Conservation (phyloP, 306 rosid species). For the Acacia acuminata region DNA sequence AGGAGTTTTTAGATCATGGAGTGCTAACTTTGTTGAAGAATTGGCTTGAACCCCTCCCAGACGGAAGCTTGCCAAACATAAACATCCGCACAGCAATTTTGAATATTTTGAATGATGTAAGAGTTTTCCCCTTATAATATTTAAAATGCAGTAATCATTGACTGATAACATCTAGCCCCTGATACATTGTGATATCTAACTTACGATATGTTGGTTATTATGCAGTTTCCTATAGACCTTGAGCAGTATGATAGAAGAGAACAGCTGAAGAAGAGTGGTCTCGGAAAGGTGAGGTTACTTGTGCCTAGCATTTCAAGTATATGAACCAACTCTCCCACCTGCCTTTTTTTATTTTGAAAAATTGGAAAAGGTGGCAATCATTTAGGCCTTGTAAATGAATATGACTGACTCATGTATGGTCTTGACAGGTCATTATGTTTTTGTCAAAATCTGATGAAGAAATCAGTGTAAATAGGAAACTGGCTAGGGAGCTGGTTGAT, state of each 20-base stretch:
- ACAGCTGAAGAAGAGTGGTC: slow-evolving; percentile 80
- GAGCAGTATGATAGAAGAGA: slow-evolving; percentile 75
- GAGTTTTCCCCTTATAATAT: slow-evolving; percentile 15
- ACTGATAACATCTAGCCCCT: slow-evolving; percentile 12
- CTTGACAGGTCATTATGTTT: slow-evolving; percentile 67
- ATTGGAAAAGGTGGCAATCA: not conserved
- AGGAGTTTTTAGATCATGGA: slow-evolving; percentile 76
- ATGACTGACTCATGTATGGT: not conserved
- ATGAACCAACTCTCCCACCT: not conserved
- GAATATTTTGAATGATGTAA: slow-evolving; percentile 66
- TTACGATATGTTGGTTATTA: slow-evolving; percentile 23
- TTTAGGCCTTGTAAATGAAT: not conserved
- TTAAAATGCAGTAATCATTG: slow-evolving; percentile 15
- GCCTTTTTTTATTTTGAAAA: not conserved
- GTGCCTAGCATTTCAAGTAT: not conserved
- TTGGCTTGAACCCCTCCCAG: slow-evolving; percentile 86
- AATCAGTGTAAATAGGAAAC: slow-evolving; percentile 65
- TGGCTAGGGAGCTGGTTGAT: slow-evolving; percentile 76
- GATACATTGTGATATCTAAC: slow-evolving; percentile 2
- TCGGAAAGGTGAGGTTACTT: slow-evolving; percentile 60
- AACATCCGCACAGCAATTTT: slow-evolving; percentile 69
- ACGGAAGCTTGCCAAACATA: slow-evolving; percentile 74
- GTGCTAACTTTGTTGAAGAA: slow-evolving; percentile 62
- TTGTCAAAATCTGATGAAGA: slow-evolving; percentile 76
- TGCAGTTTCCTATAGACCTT: slow-evolving; percentile 72